Base-by-base conservation (phyloP, 2,329 filamentous ascomycete genomes). In the Neonectria hederae region DNA sequence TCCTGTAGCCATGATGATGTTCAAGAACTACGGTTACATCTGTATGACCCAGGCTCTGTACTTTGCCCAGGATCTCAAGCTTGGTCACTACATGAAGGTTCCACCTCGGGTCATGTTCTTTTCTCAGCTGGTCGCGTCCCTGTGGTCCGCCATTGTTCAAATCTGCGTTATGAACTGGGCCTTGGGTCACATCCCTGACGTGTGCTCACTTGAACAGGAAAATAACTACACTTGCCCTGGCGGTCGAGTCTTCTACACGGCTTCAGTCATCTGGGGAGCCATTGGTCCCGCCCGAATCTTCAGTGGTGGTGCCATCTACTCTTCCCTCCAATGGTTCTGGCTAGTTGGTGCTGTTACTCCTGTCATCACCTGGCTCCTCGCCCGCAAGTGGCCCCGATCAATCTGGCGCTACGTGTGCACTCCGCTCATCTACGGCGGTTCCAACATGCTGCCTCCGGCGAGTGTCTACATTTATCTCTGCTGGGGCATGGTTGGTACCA, bases 1-100 rank as follows among this genome's bases (percentile, higher is more conserved):
- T 3, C 90, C 90, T 2, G 82, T 92, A 65, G 89, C 89, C 52
- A 89, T 92, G 84, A 93, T 93, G 90, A 85, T 92, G 80, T 92
- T 92, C 81, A 92, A 92, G 78, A 91, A 89, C 65, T 92, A 90
- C 71, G 88, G 89, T 54, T 91, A 90, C 74, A 86, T 91, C 60
- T 87, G 83, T 78, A 90, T 91, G 87, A 82, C 82, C 17, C 87
- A 91, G 75, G 89, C 87, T 0, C 80, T 90, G 54, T 88, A 86
- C 75, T 91, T 91, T 75, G 81, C 83, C 5, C 86, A 89, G 74
- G 89, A 91, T 69, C 82, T 91, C 70, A 91, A 90, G 75, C 82
- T 90, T 2, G 89, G 86, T 21, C 89, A 91, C 75, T 92, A 92
- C 79, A 90, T 90, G 87, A 86, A 86, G 76, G 83, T 86, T 2